Evolutionary conservation across 108 stramenopile species (phyloP).

Genomic region (Skeletonema grethae): DNA sequence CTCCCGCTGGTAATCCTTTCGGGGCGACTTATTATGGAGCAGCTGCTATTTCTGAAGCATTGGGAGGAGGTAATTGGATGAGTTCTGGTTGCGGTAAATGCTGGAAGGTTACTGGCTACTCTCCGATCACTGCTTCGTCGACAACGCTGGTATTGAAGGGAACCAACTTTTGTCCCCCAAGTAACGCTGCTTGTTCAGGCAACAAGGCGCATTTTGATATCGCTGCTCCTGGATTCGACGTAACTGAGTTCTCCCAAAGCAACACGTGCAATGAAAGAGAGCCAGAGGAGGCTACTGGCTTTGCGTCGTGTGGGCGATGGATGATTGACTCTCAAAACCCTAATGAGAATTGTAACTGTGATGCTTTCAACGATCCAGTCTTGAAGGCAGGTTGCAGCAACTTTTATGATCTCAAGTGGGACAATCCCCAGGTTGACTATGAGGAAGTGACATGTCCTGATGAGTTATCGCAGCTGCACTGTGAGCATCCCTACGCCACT

Average conservation of each 20-base stretch:
- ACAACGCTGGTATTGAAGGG: conserved; percentile 52
- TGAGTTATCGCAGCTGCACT: conserved; percentile 37
- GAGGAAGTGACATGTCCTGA: conserved; percentile 52
- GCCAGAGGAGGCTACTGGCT: conserved; percentile 20
- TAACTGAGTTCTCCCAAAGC: no score
- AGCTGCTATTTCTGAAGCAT: conserved; percentile 44
- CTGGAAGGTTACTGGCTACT: conserved; percentile 43
- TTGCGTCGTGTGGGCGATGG: conserved; percentile 32
- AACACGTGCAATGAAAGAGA: conserved; percentile 11
- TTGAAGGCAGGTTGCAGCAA: conserved; percentile 36
- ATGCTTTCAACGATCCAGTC: conserved; percentile 22
- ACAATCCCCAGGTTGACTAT: conserved; percentile 39
- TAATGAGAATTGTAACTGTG: conserved; percentile 31
- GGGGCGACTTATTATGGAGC: conserved; percentile 52
- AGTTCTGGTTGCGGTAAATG: conserved; percentile 51
- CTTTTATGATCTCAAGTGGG: no score
- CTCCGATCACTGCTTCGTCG: conserved; percentile 4
- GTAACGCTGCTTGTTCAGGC: conserved; percentile 24
- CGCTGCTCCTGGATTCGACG: no score
- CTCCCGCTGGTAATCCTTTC: conserved; percentile 42
- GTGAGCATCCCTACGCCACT: conserved; percentile 20
- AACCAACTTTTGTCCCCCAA: conserved; percentile 47
- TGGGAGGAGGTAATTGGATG: conserved; percentile 51
- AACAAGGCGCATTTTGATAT: no score
- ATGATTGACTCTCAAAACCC: conserved; percentile 18